These are phyloP conservation scores for Phyllostachys edulis DNA, from an alignment of 176 grass and related monocot species.

Conservation along the genomic window DNA sequence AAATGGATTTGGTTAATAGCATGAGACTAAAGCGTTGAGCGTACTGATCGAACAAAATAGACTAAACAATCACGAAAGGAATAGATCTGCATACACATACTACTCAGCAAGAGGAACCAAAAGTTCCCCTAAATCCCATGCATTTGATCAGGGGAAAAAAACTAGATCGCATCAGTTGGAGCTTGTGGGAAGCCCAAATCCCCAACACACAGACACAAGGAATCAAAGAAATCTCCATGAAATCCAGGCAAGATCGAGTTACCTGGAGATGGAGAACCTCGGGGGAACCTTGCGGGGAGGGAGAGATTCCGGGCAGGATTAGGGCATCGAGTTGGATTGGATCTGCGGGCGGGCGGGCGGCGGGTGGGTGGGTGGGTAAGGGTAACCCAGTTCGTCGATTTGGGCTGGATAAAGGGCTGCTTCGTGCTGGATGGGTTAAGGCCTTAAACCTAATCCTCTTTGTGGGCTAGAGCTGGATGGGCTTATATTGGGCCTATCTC, in stretches of 20 bases:
- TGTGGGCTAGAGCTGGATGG: neutral
- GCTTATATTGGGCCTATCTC: neutral
- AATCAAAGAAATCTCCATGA: neutral
- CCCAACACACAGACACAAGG: neutral
- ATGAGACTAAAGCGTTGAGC: neutral
- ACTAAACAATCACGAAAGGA: neutral
- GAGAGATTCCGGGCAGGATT: conserved; percentile 34
- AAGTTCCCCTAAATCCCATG: neutral
- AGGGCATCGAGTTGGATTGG: conserved; percentile 47
- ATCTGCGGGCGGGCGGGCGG: conserved; percentile 24
- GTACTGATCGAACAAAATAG: neutral
- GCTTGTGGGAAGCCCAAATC: neutral
- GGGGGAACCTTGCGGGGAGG: neutral
- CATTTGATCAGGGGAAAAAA: neutral
- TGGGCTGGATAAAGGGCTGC: conserved; percentile 16
- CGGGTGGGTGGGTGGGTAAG: conserved; percentile 17
- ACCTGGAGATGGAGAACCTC: conserved; percentile 31
- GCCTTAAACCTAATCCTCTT: neutral
- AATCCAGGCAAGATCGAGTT: conserved; percentile 10
- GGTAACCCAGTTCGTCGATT: conserved; percentile 25
- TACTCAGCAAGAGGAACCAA: neutral
- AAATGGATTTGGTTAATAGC: neutral
- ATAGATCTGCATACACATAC: conserved; percentile 12
- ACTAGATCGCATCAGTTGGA: neutral
- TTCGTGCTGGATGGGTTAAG: neutral